phyloP scores from a whole-genome alignment of 805 yeast species.

The Metschnikowia borealis region DNA sequence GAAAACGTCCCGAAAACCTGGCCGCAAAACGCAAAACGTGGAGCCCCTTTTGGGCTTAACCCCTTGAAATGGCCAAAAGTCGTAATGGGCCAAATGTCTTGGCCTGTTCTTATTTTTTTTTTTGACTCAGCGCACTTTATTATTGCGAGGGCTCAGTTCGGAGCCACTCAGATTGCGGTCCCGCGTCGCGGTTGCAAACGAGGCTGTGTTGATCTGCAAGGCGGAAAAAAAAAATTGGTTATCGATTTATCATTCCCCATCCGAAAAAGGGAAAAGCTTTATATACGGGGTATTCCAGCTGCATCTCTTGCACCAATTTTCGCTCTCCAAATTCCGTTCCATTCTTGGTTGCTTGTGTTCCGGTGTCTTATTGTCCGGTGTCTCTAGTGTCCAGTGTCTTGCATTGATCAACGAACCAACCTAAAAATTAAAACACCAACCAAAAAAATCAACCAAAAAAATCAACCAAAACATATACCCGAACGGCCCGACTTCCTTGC shows the following conservation, averaged over 20 bases:
- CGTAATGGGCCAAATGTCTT: background rate
- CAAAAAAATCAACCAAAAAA: too few species aligned
- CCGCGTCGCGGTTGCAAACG: conserved; percentile 15
- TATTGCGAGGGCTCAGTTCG: background rate
- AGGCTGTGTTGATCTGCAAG: conserved; percentile 13
- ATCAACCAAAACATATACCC: too few species aligned
- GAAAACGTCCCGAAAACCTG: too few species aligned
- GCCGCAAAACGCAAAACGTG: too few species aligned
- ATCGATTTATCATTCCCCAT: background rate
- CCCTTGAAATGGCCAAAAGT: too few species aligned
- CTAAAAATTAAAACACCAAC: background rate
- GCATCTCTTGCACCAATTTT: background rate
- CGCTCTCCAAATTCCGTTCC: background rate
- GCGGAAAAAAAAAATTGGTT: conserved; percentile 5
- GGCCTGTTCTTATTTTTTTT: background rate
- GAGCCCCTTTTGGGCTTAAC: too few species aligned
- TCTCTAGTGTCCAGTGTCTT: too few species aligned
- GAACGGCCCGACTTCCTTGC: too few species aligned
- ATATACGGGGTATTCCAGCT: conserved; percentile 1
- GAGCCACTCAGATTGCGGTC: background rate
- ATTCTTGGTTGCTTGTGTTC: background rate
- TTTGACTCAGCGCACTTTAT: too few species aligned
- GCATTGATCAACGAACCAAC: too few species aligned
- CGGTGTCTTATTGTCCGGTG: too few species aligned
- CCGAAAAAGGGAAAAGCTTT: conserved; percentile 4